A percentile compares a stretch with the other conserved stretches of the same genome.
These are phyloP conservation scores for Thalassiosira profunda DNA, from an alignment of 108 stramenopile genomes.

Conservation along the genomic window DNA sequence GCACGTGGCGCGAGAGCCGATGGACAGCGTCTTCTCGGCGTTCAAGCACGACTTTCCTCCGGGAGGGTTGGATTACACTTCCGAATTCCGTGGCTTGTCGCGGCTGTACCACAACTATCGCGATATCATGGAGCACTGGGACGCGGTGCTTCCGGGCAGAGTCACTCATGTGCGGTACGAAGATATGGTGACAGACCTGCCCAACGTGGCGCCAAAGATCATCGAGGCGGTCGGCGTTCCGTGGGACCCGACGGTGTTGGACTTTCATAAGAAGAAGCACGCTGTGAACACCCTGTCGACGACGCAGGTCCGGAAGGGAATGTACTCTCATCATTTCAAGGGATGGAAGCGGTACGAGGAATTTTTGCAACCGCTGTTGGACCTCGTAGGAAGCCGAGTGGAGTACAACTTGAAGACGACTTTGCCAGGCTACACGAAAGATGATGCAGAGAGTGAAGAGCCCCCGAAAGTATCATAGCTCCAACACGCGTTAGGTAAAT, in stretches of 20 bases:
- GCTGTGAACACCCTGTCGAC: slow-evolving; percentile 89
- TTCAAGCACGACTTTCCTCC: slow-evolving; percentile 88
- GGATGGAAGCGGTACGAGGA: slow-evolving; percentile 78
- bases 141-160: slow-evolving; percentile 76
- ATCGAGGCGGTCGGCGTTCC: slow-evolving; percentile 56
- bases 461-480: no score
- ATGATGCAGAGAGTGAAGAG: slow-evolving; percentile 16
- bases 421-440: slow-evolving; percentile 44
- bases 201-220: slow-evolving; percentile 59
- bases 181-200: slow-evolving; percentile 83
- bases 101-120: slow-evolving; percentile 79
- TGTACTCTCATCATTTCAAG: slow-evolving; percentile 83
- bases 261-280: slow-evolving; percentile 92
- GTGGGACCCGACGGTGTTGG: slow-evolving; percentile 76
- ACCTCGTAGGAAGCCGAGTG: slow-evolving; percentile 55
- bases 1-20: slow-evolving; percentile 83
- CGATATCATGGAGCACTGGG: slow-evolving; percentile 85
- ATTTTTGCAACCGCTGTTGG: slow-evolving; percentile 49
- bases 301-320: slow-evolving; percentile 81
- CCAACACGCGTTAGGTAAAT: no score
- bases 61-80: slow-evolving; percentile 84
- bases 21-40: slow-evolving; percentile 85
- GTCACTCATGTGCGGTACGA: slow-evolving; percentile 88
- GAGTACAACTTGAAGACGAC: slow-evolving; percentile 59
- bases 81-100: slow-evolving; percentile 62